phyloP scores from a whole-genome alignment of 1,284 basidiomycete species.

The Entoloma clypeatum region DNA sequence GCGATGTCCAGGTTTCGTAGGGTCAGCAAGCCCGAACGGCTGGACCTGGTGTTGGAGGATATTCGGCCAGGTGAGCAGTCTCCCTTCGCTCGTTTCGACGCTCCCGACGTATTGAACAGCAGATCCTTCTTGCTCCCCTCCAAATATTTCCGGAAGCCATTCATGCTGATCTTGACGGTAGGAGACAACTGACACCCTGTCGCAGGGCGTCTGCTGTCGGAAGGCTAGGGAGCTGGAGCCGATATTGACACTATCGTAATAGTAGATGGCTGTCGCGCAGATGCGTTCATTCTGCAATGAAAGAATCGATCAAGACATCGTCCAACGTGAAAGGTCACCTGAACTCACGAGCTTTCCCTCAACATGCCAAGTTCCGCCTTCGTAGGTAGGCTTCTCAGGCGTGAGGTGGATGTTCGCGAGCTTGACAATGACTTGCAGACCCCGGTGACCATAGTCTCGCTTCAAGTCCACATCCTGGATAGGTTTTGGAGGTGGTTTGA shows the following conservation, averaged over 20 bases:
- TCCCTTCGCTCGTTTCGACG: constrained; percentile 14
- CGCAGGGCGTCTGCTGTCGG: constrained; percentile 20
- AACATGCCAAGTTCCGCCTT: constrained; percentile 38
- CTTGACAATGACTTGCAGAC: constrained; percentile 50
- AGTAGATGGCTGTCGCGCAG: constrained; percentile 41
- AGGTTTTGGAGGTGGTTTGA: constrained; percentile 10
- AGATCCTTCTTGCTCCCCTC: constrained; percentile 13
- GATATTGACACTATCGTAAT: constrained; percentile 34
- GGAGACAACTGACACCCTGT: constrained; percentile 8
- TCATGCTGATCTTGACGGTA: constrained; percentile 24
- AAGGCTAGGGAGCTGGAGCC: constrained; percentile 30
- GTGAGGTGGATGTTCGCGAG: constrained; percentile 47
- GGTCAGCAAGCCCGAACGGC: constrained; percentile 14
- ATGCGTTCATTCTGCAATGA: constrained; percentile 41
- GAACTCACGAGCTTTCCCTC: constrained; percentile 34
- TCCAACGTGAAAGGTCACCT: constrained; percentile 9
- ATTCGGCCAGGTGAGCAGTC: constrained; percentile 18
- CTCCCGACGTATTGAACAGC: constrained; percentile 14
- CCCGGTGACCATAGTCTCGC: constrained; percentile 21
- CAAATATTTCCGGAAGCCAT: constrained; percentile 30
- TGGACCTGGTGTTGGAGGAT: constrained; percentile 16
- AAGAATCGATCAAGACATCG: not conserved
- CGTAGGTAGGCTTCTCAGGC: constrained; percentile 40
- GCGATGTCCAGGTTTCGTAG: constrained; percentile 40
- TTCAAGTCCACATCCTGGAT: constrained; percentile 20